phyloP scores from a whole-genome alignment of 2,329 filamentous ascomycete genomes.

The Epichloe baconii region DNA sequence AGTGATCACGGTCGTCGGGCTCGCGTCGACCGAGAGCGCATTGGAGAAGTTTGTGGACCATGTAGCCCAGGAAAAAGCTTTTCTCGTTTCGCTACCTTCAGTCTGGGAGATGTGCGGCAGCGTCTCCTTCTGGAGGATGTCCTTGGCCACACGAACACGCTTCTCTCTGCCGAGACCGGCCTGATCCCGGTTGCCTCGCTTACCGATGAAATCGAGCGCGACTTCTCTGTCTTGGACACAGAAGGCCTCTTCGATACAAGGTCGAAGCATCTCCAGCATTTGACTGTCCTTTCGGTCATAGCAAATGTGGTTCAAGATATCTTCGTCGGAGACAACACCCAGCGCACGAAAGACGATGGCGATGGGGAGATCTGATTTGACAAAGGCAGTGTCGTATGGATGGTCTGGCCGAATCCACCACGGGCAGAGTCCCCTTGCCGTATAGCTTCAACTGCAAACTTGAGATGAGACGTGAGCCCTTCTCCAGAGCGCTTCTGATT shows the following conservation, averaged over 20 bases:
- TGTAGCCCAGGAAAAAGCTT: conserved; percentile 98
- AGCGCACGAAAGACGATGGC: conserved; percentile 92
- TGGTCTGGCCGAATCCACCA: conserved; percentile 72
- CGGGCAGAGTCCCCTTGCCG: conserved; percentile 65
- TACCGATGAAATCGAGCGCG: conserved; percentile 89
- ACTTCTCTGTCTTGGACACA: conserved; percentile 92
- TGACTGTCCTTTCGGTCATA: conserved; percentile 91
- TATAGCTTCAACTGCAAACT: conserved; percentile 85
- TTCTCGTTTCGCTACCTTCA: conserved; percentile 87
- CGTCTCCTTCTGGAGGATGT: conserved; percentile 94
- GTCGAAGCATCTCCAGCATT: conserved; percentile 95
- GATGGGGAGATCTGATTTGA: conserved; percentile 87
- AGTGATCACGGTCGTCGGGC: conserved; percentile 95
- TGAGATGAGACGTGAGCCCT: conserved; percentile 87
- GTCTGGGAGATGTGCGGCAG: conserved; percentile 92
- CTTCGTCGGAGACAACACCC: conserved; percentile 91
- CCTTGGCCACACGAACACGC: conserved; percentile 82
- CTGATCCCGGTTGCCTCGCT: conserved; percentile 56
- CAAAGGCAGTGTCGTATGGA: conserved; percentile 81
- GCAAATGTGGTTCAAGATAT: conserved; percentile 95
- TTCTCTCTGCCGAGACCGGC: conserved; percentile 63
- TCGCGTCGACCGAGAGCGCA: conserved; percentile 87
- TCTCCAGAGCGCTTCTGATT: conserved; percentile 91
- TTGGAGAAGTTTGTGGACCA: conserved; percentile 92
- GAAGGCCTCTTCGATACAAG: conserved; percentile 93